Conservation (phyloP, 2,329 filamentous ascomycete genomes). For the Pseudocercospora musae region DNA sequence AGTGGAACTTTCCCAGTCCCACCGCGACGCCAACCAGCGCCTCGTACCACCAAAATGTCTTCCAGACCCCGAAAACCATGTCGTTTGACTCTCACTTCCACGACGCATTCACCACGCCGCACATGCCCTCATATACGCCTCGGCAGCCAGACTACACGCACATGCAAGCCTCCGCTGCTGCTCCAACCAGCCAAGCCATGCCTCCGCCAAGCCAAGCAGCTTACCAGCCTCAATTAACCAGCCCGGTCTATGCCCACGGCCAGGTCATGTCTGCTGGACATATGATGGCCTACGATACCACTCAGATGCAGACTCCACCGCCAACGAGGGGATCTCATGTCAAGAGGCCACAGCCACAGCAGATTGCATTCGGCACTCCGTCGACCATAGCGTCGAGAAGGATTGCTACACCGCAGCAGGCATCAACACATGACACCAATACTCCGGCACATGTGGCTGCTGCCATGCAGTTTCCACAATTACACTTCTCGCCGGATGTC, state of each 20-base stretch:
- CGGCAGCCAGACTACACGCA: slow-evolving; percentile 29
- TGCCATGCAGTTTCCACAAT: slow-evolving; percentile 48
- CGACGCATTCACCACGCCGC: slow-evolving; percentile 50
- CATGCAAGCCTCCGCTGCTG: slow-evolving; percentile 20
- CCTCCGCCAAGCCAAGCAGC: slow-evolving; percentile 16
- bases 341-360: slow-evolving; percentile 43
- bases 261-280: slow-evolving; percentile 10
- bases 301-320: slow-evolving; percentile 60
- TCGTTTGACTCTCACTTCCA: slow-evolving; percentile 46
- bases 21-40: slow-evolving; percentile 47
- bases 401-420: slow-evolving; percentile 31
- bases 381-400: slow-evolving; percentile 34
- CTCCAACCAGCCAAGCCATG: slow-evolving; percentile 14
- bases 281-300: slow-evolving; percentile 31
- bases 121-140: slow-evolving; percentile 41
- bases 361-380: slow-evolving; percentile 43
- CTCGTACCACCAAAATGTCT: slow-evolving; percentile 37
- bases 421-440: slow-evolving; percentile 16
- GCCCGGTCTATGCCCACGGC: slow-evolving; percentile 18
- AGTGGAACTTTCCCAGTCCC: slow-evolving; percentile 52
- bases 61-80: slow-evolving; percentile 47
- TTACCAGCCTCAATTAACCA: slow-evolving; percentile 15
- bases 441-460: slow-evolving; percentile 29
- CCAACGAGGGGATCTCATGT: slow-evolving; percentile 56
- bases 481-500: slow-evolving; percentile 58